A percentile compares a stretch with the other conserved stretches of the same genome.
Evolutionary conservation across 805 yeast genomes (phyloP).

Genomic region (Lipomyces kockii): DNA sequence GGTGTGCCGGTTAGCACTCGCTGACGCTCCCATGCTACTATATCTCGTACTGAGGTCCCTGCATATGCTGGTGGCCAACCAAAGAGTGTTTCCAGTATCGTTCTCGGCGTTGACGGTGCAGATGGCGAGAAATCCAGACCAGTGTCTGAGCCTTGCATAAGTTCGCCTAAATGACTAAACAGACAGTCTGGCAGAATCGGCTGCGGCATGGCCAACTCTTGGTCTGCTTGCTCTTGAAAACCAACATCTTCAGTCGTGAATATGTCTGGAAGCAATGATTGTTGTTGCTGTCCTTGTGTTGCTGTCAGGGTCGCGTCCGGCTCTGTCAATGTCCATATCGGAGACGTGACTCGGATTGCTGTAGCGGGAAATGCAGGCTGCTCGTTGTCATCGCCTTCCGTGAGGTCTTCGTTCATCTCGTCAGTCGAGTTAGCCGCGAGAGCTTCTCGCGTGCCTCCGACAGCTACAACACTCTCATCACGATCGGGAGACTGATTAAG

Average conservation of each 20-base stretch:
- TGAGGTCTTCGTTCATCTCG: not conserved
- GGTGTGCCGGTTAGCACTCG: slow-evolving; percentile 15
- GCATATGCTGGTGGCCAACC: slow-evolving; percentile 20
- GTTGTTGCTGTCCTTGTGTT: not conserved
- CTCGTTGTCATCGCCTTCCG: slow-evolving; percentile 3
- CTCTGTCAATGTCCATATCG: slow-evolving; percentile 31
- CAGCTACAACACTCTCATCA: not conserved
- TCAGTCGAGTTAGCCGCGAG: not conserved
- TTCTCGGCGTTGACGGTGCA: slow-evolving; percentile 6
- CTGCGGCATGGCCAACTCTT: slow-evolving; percentile 25
- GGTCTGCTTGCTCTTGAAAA: not conserved
- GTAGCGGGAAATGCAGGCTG: slow-evolving; percentile 20
- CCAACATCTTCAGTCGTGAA: not conserved
- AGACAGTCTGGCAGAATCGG: slow-evolving; percentile 35
- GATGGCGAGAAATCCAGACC: slow-evolving; percentile 11
- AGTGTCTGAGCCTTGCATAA: slow-evolving; percentile 27
- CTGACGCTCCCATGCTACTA: slow-evolving; percentile 9
- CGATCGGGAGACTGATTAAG: slow-evolving; percentile 11
- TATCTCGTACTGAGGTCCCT: not conserved
- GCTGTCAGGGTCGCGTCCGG: slow-evolving; percentile 7
- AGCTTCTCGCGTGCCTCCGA: not conserved
- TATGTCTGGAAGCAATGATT: not conserved
- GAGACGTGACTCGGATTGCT: slow-evolving; percentile 33
- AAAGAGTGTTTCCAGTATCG: slow-evolving; percentile 20
- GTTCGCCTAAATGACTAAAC: slow-evolving; percentile 28